Evolutionary conservation across 192 early-diverging fungal genomes (phyloP).

Genomic region (Podila horticola): DNA sequence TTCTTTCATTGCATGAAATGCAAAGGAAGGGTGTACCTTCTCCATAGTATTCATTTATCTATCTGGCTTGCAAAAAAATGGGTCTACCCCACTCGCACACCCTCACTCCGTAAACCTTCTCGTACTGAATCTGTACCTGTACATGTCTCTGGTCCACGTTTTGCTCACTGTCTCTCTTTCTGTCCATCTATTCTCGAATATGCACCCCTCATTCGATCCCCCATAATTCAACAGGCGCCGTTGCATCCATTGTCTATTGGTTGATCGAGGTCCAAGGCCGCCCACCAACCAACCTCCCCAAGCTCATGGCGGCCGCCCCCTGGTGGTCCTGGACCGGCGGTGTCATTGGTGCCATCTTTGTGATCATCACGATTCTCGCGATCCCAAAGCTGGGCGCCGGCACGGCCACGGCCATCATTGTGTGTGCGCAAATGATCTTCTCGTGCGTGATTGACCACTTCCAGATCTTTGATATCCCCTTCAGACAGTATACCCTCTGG

Average conservation of each 20-base stretch:
- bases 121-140: too few species aligned
- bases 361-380: conserved; percentile 56
- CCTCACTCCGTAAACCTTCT: too few species aligned
- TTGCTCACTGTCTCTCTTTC: too few species aligned
- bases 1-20: not conserved
- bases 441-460: conserved; percentile 63
- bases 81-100: too few species aligned
- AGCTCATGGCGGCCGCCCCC: conserved; percentile 34
- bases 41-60: too few species aligned
- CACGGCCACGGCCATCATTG: conserved; percentile 57
- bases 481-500: conserved; percentile 50
- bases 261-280: conserved; percentile 21
- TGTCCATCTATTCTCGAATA: too few species aligned
- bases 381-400: conserved; percentile 58
- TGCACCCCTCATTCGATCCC: too few species aligned
- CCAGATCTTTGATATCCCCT: conserved; percentile 53
- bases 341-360: conserved; percentile 60
- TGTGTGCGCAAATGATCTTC: conserved; percentile 58
- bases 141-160: too few species aligned
- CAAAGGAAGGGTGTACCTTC: too few species aligned
- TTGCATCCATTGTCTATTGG: conserved; percentile 15
- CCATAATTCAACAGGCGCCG: conserved; percentile 4
- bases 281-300: conserved; percentile 12
- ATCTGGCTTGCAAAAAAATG: too few species aligned
- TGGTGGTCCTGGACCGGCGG: conserved; percentile 61